A percentile compares a stretch with the other conserved stretches of the same genome.
These are phyloP conservation scores for Cladorrhinum sp. DNA, from an alignment of 2,329 filamentous ascomycete species.

Conservation along the genomic window DNA sequence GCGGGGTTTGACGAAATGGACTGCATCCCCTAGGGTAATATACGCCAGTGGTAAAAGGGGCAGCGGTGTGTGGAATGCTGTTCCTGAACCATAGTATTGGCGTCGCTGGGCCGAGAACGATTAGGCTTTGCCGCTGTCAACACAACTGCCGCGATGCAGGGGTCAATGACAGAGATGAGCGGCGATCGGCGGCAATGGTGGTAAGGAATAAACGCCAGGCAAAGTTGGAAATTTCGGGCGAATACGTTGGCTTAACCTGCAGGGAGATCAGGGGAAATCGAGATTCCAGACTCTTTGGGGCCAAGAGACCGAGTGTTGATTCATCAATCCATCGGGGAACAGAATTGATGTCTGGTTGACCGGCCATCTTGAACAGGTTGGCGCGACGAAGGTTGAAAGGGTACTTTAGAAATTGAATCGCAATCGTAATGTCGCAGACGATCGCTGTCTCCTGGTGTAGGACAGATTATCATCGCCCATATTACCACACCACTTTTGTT, in stretches of 20 bases:
- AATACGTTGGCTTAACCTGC: not conserved
- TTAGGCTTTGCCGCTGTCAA: not conserved
- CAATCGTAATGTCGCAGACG: too few relatives aligned
- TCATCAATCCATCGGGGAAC: too few relatives aligned
- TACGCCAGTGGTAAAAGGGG: not conserved
- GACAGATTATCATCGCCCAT: not conserved
- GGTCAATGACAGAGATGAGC: not conserved
- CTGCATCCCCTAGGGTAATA: not conserved
- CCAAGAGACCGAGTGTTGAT: not conserved
- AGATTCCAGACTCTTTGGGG: not conserved
- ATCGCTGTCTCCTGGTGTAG: not conserved
- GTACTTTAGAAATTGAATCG: too few relatives aligned
- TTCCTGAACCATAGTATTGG: not conserved
- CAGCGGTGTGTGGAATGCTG: not conserved
- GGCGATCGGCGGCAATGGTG: not conserved
- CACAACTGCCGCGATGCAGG: not conserved
- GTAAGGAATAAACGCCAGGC: not conserved
- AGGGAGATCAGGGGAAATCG: not conserved
- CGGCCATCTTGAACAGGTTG: too few relatives aligned
- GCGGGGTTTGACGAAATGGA: not conserved
- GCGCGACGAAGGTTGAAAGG: too few relatives aligned
- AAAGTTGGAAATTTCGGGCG: not conserved
- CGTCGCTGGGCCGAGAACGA: not conserved
- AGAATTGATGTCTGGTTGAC: too few relatives aligned
- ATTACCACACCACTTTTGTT: not conserved